Evolutionary conservation across 345 rosid species (phyloP).

Genomic region (Gynandropsis gynandra): DNA sequence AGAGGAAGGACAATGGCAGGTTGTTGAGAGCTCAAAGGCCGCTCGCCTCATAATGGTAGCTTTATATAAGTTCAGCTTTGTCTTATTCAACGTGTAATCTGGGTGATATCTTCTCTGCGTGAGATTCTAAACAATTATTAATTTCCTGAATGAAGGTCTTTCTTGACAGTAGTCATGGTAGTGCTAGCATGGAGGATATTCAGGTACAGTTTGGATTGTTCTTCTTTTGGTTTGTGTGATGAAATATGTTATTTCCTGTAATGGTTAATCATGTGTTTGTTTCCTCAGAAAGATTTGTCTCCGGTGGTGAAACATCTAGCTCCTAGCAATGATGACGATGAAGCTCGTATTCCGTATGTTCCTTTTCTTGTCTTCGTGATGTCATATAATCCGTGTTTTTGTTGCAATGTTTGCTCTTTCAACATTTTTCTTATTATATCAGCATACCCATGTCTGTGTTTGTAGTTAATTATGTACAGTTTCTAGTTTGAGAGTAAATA

Average conservation of each 20-base stretch:
- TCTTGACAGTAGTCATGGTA: constrained; percentile 50
- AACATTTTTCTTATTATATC: neutral
- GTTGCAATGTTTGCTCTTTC: constrained; percentile 4
- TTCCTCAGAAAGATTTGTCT: constrained; percentile 68
- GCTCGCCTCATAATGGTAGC: constrained; percentile 92
- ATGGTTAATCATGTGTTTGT: neutral
- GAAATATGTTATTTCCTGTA: constrained; percentile 1
- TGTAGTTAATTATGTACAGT: too few relatives aligned
- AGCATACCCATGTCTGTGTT: neutral
- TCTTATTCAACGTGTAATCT: constrained; percentile 10
- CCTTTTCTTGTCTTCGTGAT: neutral
- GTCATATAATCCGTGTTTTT: neutral
- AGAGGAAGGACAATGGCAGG: constrained; percentile 94
- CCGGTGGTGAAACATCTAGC: constrained; percentile 72
- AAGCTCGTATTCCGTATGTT: constrained; percentile 78
- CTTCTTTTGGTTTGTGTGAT: constrained; percentile 11
- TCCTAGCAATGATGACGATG: constrained; percentile 48
- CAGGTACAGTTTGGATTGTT: constrained; percentile 42
- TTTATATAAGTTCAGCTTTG: constrained; percentile 7
- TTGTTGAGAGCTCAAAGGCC: constrained; percentile 75
- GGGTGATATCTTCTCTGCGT: neutral
- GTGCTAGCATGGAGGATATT: constrained; percentile 63
- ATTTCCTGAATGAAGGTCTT: constrained; percentile 49
- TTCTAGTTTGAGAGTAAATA: too few relatives aligned
- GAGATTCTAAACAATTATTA: constrained; percentile 18